Percentiles rank a stretch among this genome's conserved stretches.
Evolutionary conservation across 169 alveolate genomes (phyloP).

Genomic region (Plasmodium gallinaceum): DNA sequence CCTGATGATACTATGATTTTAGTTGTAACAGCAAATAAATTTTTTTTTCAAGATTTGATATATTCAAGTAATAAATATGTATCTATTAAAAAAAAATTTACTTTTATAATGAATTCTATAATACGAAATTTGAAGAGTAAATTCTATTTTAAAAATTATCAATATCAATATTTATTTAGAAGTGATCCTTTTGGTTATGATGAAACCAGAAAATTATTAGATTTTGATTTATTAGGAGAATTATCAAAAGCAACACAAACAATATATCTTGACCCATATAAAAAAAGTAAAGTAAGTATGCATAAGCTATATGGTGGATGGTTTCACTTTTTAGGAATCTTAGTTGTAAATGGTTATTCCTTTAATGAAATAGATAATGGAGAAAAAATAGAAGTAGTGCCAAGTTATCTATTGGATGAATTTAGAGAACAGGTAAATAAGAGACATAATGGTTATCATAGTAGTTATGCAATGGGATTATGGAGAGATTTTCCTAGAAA

Average conservation of each 20-base stretch:
- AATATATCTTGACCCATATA: slow-evolving; percentile 9
- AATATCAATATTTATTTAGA: slow-evolving; percentile 58
- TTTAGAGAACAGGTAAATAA: slow-evolving; percentile 20
- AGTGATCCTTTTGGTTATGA: slow-evolving; percentile 50
- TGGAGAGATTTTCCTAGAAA: slow-evolving; percentile 71
- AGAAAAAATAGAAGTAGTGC: slow-evolving; percentile 24
- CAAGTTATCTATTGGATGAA: background rate
- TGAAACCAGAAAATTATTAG: slow-evolving; percentile 8
- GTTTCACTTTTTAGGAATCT: slow-evolving; percentile 64
- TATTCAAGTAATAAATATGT: slow-evolving; percentile 47
- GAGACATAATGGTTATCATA: slow-evolving; percentile 31
- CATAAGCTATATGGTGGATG: slow-evolving; percentile 73
- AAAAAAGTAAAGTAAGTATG: slow-evolving; percentile 25
- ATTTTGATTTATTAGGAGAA: slow-evolving; percentile 55
- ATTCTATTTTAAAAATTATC: slow-evolving; percentile 40
- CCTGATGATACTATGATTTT: slow-evolving; percentile 49
- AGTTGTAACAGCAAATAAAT: slow-evolving; percentile 57
- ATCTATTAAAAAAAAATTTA: slow-evolving; percentile 43
- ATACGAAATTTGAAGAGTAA: slow-evolving; percentile 38
- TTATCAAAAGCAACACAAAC: slow-evolving; percentile 42
- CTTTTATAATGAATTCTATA: slow-evolving; percentile 21
- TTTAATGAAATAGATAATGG: background rate
- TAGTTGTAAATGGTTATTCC: slow-evolving; percentile 47
- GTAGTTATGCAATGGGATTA: slow-evolving; percentile 38
- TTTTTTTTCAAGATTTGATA: slow-evolving; percentile 60